Evolutionary conservation across 805 yeast genomes (phyloP), one percentile per base, ranked within the genome.

Genomic region (Candida tibetensis): DNA sequence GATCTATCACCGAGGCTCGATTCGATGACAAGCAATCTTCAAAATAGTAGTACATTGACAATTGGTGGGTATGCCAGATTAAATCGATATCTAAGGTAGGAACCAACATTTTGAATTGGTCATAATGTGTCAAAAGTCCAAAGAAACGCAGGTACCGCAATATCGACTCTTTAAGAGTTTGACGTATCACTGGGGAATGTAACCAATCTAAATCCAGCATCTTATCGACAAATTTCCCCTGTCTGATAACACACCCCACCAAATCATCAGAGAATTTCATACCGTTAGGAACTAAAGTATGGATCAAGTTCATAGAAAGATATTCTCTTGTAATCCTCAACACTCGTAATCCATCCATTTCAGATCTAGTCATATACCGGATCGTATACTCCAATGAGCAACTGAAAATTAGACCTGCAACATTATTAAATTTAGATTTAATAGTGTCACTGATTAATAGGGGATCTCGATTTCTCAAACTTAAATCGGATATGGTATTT

Each of bases 11-110:
- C 7, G 30, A 15, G 14, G 30, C 16, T 5, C 30, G 27, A 10
- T 25, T 40, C 6, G 42, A 18, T 1, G 8, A 13, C 13, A 27
- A 25, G 33, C 52, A 46, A 15, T 41, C 44, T 8, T 17, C 18
- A 27, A 49, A 43, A 35, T 57, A 55, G 22, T 37, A 28, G 30
- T 32, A 33, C 38, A 43, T 37, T 7, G 45, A 28, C 14, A 57
- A 43, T 29, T 52, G 58, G 33, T 58, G 60, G 3, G 63, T 58
- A 28, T 51, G 59, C 63, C 63, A 57, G 3, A 55, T 30, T 32
- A 58, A 42, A 28, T 57, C 60, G 18, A 58, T 55, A 29, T 58
- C 62, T 31, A 58, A 41, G 4, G 60, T 55, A 0, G 63, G 62
- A 1, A 55, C 55, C 12, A 47, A 30, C 39, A 36, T 44, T 8